phyloP scores from a whole-genome alignment of 352 stramenopile species.

The Phytophthora meadii region DNA sequence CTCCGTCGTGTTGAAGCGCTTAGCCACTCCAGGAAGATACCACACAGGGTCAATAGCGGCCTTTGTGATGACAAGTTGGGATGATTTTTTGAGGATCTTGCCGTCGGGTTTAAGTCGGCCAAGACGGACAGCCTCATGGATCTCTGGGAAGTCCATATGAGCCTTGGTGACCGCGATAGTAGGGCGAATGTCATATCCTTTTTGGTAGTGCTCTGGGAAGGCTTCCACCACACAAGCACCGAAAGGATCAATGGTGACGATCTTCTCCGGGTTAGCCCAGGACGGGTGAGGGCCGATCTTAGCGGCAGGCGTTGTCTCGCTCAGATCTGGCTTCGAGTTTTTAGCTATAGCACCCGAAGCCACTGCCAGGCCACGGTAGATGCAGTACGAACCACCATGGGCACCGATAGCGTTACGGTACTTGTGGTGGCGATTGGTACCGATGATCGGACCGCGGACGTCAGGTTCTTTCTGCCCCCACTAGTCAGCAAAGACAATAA shows the following conservation, averaged over 20 bases:
- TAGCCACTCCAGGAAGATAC: constrained; percentile 98
- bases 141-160: constrained; percentile 99
- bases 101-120: constrained; percentile 96
- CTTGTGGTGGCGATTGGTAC: constrained; percentile 95
- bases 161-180: constrained; percentile 97
- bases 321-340: constrained; percentile 77
- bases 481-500: constrained; percentile 43
- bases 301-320: constrained; percentile 95
- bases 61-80: constrained; percentile 95
- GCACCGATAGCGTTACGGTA: constrained; percentile 99
- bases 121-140: constrained; percentile 94
- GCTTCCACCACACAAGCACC: constrained; percentile 82
- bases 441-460: constrained; percentile 94
- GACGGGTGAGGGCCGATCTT: constrained; percentile 97
- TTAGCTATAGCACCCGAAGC: constrained; percentile 80
- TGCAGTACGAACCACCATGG: constrained; percentile 98
- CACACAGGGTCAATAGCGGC: constrained; percentile 99
- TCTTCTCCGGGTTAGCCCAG: constrained; percentile 97
- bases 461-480: constrained; percentile 93
- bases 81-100: constrained; percentile 94
- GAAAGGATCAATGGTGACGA: constrained; percentile 85
- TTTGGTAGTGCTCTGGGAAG: constrained; percentile 95
- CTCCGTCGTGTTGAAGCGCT: constrained; percentile 98
- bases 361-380: constrained; percentile 98
- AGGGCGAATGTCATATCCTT: constrained; percentile 98